A percentile compares a stretch with the other conserved stretches of the same genome.
Evolutionary conservation across 73 alveolate species (phyloP).

Genomic region (Vitrella brassicaformis): DNA sequence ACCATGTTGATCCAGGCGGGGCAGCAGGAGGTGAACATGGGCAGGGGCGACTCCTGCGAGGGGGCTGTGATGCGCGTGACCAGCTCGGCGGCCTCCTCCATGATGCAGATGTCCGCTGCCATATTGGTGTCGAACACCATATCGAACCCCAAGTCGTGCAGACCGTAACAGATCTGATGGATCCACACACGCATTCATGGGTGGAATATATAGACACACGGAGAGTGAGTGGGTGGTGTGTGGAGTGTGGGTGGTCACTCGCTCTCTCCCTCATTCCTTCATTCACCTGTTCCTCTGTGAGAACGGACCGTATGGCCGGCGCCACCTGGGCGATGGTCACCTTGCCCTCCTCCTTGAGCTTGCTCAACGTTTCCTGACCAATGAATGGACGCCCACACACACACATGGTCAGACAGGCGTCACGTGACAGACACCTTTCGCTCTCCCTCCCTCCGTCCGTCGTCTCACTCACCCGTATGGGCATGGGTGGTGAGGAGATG

Average conservation of each 20-base stretch:
- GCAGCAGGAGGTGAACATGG: background rate
- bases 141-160: background rate
- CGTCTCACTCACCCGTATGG: background rate
- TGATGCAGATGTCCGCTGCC: background rate
- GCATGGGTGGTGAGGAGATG: background rate
- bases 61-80: background rate
- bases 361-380: background rate
- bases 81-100: background rate
- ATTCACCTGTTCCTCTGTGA: background rate
- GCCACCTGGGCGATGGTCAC: background rate
- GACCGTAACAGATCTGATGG: background rate
- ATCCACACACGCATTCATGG: too few species aligned
- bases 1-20: background rate
- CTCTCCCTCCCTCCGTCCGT: background rate
- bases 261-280: too few species aligned
- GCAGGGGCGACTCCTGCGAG: background rate
- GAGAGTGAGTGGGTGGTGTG: too few species aligned
- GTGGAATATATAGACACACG: too few species aligned
- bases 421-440: background rate
- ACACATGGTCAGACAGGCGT: background rate
- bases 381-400: background rate
- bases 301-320: background rate
- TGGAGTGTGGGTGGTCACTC: too few species aligned
- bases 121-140: background rate
- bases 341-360: background rate